Conservation (phyloP, 805 yeast species). For the Starmera dryadoides region DNA sequence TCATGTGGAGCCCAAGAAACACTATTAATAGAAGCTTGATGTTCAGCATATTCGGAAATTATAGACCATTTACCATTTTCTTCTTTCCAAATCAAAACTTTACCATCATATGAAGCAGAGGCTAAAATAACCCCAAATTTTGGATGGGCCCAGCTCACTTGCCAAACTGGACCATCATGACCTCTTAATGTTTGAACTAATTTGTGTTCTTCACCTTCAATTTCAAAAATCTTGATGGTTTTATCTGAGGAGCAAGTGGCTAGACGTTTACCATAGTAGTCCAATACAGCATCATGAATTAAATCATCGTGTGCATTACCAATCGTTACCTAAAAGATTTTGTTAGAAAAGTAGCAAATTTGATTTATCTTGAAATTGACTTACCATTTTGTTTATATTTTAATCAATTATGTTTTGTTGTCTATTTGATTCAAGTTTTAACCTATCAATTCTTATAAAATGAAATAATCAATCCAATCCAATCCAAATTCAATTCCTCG, state of each 20-base stretch:
- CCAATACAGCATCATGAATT: conserved; percentile 95
- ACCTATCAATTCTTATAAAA: too few species aligned
- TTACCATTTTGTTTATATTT: neutral
- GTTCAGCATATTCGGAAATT: conserved; percentile 80
- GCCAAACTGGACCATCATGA: conserved; percentile 99
- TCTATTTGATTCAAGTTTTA: too few species aligned
- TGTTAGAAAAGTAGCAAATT: neutral
- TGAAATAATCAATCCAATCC: too few species aligned
- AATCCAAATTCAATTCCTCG: too few species aligned
- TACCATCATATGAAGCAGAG: conserved; percentile 92
- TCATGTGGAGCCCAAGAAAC: conserved; percentile 98
- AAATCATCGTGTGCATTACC: conserved; percentile 88
- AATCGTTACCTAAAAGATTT: conserved; percentile 55
- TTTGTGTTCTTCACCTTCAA: conserved; percentile 78
- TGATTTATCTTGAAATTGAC: neutral
- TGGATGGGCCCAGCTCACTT: conserved; percentile 98
- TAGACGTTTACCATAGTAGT: conserved; percentile 90
- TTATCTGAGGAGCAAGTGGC: conserved; percentile 97
- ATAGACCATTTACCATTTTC: conserved; percentile 83
- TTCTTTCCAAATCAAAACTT: conserved; percentile 91
- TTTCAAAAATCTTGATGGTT: conserved; percentile 89
- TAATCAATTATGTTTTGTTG: too few species aligned
- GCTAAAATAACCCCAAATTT: conserved; percentile 94
- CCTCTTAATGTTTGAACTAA: conserved; percentile 81
- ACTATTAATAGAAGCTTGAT: conserved; percentile 90